Conservation (phyloP, 768 basidiomycete genomes). For the Mycena olivaceomarginata region DNA sequence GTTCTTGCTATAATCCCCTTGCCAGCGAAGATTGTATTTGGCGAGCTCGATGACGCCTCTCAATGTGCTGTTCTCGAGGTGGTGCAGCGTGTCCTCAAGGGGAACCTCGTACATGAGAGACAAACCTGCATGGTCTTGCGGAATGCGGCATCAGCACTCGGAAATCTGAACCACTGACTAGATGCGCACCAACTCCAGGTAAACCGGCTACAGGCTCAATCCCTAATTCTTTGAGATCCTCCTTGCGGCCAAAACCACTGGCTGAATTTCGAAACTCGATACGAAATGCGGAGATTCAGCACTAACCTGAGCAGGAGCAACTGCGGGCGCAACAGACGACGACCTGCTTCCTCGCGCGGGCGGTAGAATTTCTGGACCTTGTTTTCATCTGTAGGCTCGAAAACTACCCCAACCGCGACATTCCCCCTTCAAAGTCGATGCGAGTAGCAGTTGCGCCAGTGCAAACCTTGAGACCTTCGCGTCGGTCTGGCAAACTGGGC, state of each 20-base stretch:
- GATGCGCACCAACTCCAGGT: slow-evolving; percentile 54
- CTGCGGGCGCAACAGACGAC: slow-evolving; percentile 55
- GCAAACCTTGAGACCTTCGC: slow-evolving; percentile 40
- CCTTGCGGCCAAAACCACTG: slow-evolving; percentile 65
- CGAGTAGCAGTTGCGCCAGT: slow-evolving; percentile 30
- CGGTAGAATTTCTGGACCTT: slow-evolving; percentile 50
- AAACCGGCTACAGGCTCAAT: slow-evolving; percentile 50
- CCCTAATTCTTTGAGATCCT: slow-evolving; percentile 52
- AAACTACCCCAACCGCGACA: slow-evolving; percentile 35
- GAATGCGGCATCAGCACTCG: no score
- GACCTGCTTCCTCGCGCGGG: slow-evolving; percentile 65
- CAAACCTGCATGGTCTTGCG: slow-evolving; percentile 58
- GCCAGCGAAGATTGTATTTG: slow-evolving; percentile 48
- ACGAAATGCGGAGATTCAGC: no score
- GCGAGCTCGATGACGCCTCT: slow-evolving; percentile 44
- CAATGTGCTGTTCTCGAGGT: slow-evolving; percentile 45
- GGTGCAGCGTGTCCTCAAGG: slow-evolving; percentile 50
- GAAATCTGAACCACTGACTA: slow-evolving; percentile 38
- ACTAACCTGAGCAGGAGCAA: slow-evolving; percentile 28
- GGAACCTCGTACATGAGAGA: slow-evolving; percentile 52
- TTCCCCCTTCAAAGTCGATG: slow-evolving; percentile 23
- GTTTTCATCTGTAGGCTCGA: slow-evolving; percentile 27
- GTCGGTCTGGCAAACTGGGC: slow-evolving; percentile 16
- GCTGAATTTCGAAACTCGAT: no score
- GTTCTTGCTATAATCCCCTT: slow-evolving; percentile 51